These are phyloP conservation scores for Cordyceps militaris DNA, from an alignment of 2,329 filamentous ascomycete genomes.

Conservation along the genomic window DNA sequence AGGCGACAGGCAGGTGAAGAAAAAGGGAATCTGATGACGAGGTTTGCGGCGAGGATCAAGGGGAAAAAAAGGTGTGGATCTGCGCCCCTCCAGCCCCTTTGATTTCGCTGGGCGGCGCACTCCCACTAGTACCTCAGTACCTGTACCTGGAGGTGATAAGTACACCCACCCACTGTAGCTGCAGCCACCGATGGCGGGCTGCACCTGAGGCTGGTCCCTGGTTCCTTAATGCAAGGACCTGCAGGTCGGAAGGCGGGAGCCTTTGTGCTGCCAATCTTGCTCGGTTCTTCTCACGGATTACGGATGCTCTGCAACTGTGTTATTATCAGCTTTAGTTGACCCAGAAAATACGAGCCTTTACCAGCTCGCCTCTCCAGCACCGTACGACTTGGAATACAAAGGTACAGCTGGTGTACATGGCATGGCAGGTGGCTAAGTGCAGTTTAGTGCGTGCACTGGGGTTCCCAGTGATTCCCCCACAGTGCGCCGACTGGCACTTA, in stretches of 20 bases:
- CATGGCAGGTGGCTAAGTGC: neutral
- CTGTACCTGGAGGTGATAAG: too few species aligned
- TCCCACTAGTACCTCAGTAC: too few species aligned
- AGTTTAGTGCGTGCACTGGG: neutral
- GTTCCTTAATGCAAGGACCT: too few species aligned
- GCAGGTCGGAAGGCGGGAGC: too few species aligned
- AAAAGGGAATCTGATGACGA: neutral
- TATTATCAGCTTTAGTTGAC: too few species aligned
- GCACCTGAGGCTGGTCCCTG: neutral
- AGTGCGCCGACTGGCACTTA: neutral
- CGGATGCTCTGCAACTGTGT: too few species aligned
- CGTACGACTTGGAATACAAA: neutral
- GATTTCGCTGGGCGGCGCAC: neutral
- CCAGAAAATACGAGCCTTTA: neutral
- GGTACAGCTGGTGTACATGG: neutral
- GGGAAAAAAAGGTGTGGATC: conserved; percentile 2
- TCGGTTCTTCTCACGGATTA: too few species aligned
- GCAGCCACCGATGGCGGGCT: neutral
- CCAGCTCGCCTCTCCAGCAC: neutral
- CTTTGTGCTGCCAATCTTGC: too few species aligned
- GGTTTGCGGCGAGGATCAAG: neutral
- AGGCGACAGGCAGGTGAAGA: neutral
- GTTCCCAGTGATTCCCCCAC: neutral
- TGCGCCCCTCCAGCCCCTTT: conserved; percentile 9
- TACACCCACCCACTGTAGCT: neutral